Conservation (phyloP, 441 rosid genomes). For the Populus hybrid region DNA sequence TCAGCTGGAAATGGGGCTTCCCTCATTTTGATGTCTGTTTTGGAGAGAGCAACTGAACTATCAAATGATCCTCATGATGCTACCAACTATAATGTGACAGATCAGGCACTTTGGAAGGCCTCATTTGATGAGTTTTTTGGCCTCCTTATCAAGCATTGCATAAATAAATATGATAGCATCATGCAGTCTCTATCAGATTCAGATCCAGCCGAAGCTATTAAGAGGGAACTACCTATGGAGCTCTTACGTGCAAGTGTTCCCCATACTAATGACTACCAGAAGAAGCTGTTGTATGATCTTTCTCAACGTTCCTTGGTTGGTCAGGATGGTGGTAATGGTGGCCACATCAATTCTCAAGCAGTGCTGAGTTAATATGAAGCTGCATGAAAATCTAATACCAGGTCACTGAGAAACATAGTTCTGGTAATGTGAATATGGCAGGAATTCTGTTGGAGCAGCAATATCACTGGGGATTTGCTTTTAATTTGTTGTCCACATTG, state of each 20-base stretch:
- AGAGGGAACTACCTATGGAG: constrained; percentile 79
- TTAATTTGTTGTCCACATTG: constrained; percentile 2
- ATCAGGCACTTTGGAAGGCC: constrained; percentile 75
- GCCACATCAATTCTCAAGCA: constrained; percentile 22
- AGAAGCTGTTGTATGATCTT: constrained; percentile 67
- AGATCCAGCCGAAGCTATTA: constrained; percentile 75
- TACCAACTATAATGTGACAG: constrained; percentile 46
- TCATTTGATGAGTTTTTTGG: constrained; percentile 82
- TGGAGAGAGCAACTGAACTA: constrained; percentile 71
- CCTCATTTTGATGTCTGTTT: constrained; percentile 54
- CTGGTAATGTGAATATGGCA: neutral
- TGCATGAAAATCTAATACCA: neutral
- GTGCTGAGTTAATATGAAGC: constrained; percentile 23
- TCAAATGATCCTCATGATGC: constrained; percentile 49
- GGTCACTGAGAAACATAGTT: constrained; percentile 12
- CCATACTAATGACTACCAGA: constrained; percentile 76
- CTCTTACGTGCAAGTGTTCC: constrained; percentile 78
- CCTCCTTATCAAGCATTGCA: constrained; percentile 71
- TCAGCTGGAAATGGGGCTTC: constrained; percentile 84
- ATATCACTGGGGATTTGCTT: constrained; percentile 5
- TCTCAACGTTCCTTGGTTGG: constrained; percentile 72
- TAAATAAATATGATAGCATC: constrained; percentile 68
- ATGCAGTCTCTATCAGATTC: constrained; percentile 49
- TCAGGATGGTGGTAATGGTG: constrained; percentile 38
- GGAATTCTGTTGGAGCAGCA: neutral